Evolutionary conservation across 2,329 filamentous ascomycete genomes (phyloP), one percentile per base, ranked within the genome.

Genomic region (Apiospora pterosperma): DNA sequence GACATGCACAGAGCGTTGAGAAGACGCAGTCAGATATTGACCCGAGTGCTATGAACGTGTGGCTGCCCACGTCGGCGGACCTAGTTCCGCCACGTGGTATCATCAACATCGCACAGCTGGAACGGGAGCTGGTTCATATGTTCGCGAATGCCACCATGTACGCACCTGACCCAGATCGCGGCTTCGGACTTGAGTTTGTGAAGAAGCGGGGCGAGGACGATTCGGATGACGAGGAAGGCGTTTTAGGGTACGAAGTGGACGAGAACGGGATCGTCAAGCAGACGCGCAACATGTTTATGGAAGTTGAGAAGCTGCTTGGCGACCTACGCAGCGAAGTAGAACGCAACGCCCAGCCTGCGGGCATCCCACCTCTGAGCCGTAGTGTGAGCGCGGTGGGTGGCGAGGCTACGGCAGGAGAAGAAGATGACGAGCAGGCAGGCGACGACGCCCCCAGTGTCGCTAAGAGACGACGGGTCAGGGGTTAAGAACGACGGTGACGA

Each of bases 141-240:
- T 97, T 98, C 76, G 93, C 93, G 69, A 98, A 98, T 73, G 95
- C 96, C 21, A 91, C 97, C 77, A 98, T 99, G 96, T 99, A 97
- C 82, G 98, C 98, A 71, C 89, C 92, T 0, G 92, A 97, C 67
- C 89, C 90, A 0, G 83, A 91, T 69, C 86, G 90, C 31, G 90
- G 91, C 0, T 88, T 90, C 11, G 90, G 90, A 0, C 81, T 84
- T 2, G 80, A 83, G 0, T 91, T 93, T 68, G 76, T 86, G 71
- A 78, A 80, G 64, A 71, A 69, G 25, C 72, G 72, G 36, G 67
- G 70, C 21, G 48, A 34, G 23, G 60, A 34, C 72, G 79, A 44
- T 72, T 79, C 48, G 73, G 76, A 72, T 0, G 78, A 77, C 52
- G 76, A 76, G 11, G 80, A 79, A 21, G 78, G 77, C 31, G 74